Evolutionary conservation across 2,329 filamentous ascomycete genomes (phyloP), one percentile per base, ranked within the genome.

Genomic region (Aspergillus hortae): DNA sequence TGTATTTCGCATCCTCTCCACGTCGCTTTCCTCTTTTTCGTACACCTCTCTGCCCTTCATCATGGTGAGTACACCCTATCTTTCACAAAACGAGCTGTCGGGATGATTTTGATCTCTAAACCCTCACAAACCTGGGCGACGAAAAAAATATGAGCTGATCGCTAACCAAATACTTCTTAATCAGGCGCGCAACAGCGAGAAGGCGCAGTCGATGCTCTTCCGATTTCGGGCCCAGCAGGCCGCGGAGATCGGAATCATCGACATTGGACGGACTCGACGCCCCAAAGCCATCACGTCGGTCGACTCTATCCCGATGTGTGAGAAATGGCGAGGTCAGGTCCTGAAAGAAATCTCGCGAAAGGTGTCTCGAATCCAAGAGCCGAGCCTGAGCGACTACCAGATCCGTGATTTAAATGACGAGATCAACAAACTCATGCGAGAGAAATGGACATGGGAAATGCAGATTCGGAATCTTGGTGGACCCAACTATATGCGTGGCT

Each of bases 181-280:
- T 4, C 62, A 91, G 92, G 92, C 92, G 68, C 92, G 92, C 69
- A 96, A 97, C 74, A 92, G 90, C 43, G 92, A 97, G 82, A 99
- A 97, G 75, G 92, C 94, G 67, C 94, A 99, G 80, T 96, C 92
- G 44, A 99, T 99, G 92, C 92, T 99, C 74, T 99, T 96, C 79
- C 92, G 94, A 80, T 99, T 99, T 80, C 90, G 94, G 72, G 94
- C 95, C 68, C 89, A 92, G 64, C 94, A 97, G 83, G 92, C 92
- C 60, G 90, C 91, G 59, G 92, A 96, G 76, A 83, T 96, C 44
- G 92, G 92, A 67, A 96, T 97, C 73, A 89, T 99, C 74, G 92
- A 97, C 78, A 88, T 88, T 25, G 89, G 90, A 53, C 89, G 92
- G 56, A 88, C 90, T 7, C 89, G 92, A 10, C 90, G 94, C 2